phyloP scores from a whole-genome alignment of 2,329 filamentous ascomycete species.

The Aspergillus floridensis region DNA sequence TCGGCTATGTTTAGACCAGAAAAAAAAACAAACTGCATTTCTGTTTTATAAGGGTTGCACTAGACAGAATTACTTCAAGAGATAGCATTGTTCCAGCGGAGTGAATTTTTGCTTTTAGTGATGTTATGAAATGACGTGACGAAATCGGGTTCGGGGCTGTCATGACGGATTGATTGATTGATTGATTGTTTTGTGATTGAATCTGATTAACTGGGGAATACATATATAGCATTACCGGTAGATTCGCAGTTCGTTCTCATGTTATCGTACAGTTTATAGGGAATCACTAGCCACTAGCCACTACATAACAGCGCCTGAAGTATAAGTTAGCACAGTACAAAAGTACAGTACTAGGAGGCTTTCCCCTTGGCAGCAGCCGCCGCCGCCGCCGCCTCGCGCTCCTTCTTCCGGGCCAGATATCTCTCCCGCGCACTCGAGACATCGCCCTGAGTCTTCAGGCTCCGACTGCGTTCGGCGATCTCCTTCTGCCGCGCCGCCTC shows the following conservation, averaged over 20 bases:
- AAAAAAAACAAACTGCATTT: not conserved
- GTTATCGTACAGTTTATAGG: not conserved
- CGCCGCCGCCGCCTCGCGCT: conserved; percentile 44
- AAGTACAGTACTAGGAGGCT: conserved; percentile 7
- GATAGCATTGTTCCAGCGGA: not conserved
- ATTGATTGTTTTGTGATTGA: not conserved
- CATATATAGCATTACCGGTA: too few species aligned
- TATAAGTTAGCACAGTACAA: not conserved
- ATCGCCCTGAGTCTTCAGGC: conserved; percentile 56
- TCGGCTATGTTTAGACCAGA: not conserved
- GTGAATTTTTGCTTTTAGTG: not conserved
- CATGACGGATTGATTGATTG: not conserved
- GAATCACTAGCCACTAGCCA: not conserved
- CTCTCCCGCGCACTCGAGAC: conserved; percentile 61
- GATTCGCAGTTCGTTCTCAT: not conserved
- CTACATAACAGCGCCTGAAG: not conserved
- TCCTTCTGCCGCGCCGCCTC: conserved; percentile 55
- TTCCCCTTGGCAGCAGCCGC: conserved; percentile 32
- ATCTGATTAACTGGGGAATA: not conserved
- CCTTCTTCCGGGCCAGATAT: conserved; percentile 60
- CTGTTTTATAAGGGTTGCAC: not conserved
- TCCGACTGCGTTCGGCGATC: conserved; percentile 57
- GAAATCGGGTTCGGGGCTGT: not conserved
- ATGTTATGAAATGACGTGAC: not conserved
- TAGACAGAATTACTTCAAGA: not conserved